These are phyloP conservation scores for Syzygium grande DNA, from an alignment of 345 rosid genomes.

Conservation along the genomic window DNA sequence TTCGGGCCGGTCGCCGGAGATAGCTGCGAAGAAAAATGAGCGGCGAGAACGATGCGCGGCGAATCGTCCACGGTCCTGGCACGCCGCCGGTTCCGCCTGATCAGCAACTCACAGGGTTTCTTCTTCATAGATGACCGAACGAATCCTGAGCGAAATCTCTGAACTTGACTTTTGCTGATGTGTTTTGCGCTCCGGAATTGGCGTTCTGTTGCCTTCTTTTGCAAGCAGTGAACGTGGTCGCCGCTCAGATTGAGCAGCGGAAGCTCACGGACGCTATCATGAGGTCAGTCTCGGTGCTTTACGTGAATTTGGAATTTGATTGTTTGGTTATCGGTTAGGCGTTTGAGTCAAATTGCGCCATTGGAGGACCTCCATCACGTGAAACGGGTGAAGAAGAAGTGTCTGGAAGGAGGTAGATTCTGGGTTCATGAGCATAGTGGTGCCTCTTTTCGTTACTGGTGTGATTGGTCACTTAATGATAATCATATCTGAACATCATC, in stretches of 20 bases:
- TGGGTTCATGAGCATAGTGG: background rate
- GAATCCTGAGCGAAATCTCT: too few species aligned
- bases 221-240: constrained; percentile 45
- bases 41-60: constrained; percentile 8
- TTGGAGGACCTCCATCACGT: too few species aligned
- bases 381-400: too few species aligned
- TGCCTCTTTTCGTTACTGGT: background rate
- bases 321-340: constrained; percentile 21
- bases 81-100: constrained; percentile 38
- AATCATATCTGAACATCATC: background rate
- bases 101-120: constrained; percentile 54
- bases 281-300: constrained; percentile 26
- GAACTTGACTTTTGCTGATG: too few species aligned
- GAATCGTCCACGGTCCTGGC: constrained; percentile 46
- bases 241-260: constrained; percentile 13
- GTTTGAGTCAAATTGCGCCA: background rate
- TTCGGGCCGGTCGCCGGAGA: too few species aligned
- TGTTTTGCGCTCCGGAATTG: background rate
- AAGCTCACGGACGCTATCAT: constrained; percentile 50
- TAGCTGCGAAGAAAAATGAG: background rate
- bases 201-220: background rate
- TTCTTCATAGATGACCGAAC: too few species aligned
- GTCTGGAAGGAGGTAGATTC: constrained; percentile 31
- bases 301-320: background rate
- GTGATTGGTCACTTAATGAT: background rate